phyloP scores from a whole-genome alignment of 2,329 filamentous ascomycete species.

The Penicillium sp. region DNA sequence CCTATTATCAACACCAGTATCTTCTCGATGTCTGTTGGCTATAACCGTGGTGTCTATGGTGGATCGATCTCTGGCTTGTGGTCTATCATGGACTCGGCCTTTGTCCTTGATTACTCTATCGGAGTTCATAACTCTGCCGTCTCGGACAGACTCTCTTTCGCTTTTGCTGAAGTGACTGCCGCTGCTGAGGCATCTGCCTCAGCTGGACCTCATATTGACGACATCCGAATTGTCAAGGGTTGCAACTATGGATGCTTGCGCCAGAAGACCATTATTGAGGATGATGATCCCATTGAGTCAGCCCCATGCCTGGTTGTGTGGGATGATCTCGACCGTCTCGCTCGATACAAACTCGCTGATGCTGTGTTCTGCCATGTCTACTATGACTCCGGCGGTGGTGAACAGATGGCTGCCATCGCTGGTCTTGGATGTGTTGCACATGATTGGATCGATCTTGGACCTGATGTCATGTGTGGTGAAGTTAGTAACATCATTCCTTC shows the following conservation, averaged over 20 bases:
- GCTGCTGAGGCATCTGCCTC: slow-evolving; percentile 13
- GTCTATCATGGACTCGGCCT: slow-evolving; percentile 17
- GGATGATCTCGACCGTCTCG: slow-evolving; percentile 17
- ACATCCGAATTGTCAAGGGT: slow-evolving; percentile 16
- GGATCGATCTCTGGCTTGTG: slow-evolving; percentile 17
- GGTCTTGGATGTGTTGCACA: slow-evolving; percentile 17
- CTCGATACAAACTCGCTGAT: slow-evolving; percentile 18
- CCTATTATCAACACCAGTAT: slow-evolving; percentile 17
- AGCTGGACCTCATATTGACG: slow-evolving; percentile 14
- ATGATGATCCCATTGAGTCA: slow-evolving; percentile 10
- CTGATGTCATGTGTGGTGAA: slow-evolving; percentile 16
- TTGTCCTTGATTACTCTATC: slow-evolving; percentile 18
- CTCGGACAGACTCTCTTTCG: slow-evolving; percentile 13
- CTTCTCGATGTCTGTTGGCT: slow-evolving; percentile 13
- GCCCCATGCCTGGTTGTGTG: slow-evolving; percentile 16
- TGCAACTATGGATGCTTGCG: slow-evolving; percentile 16
- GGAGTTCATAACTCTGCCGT: slow-evolving; percentile 8
- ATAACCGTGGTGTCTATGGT: slow-evolving; percentile 15
- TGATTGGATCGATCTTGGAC: slow-evolving; percentile 17
- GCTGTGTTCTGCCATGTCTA: slow-evolving; percentile 21
- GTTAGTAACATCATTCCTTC: slow-evolving; percentile 19
- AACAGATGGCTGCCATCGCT: slow-evolving; percentile 20
- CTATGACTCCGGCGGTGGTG: slow-evolving; percentile 16
- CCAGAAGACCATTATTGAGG: slow-evolving; percentile 21
- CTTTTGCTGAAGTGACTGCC: slow-evolving; percentile 15